Evolutionary conservation across 208 protist genomes (phyloP).

Genomic region (Leptomonas seymouri): DNA sequence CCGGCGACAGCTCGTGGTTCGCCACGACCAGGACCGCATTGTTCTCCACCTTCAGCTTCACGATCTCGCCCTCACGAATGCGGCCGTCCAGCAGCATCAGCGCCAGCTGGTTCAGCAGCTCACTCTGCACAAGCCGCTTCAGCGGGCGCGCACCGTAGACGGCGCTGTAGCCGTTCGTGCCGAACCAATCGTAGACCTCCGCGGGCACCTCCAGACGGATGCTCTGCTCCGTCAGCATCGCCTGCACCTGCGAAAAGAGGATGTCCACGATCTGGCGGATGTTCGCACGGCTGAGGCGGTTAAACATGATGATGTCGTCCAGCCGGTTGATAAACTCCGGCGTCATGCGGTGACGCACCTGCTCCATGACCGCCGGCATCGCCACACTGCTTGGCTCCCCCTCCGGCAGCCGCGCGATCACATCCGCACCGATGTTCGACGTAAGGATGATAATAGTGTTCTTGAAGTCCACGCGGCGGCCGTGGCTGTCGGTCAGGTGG

Average conservation of each 20-base stretch:
- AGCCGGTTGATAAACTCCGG: constrained; percentile 99
- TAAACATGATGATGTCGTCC: constrained; percentile 98
- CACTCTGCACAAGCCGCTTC: constrained; percentile 92
- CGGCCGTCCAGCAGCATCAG: constrained; percentile 87
- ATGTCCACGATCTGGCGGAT: constrained; percentile 92
- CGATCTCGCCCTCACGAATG: constrained; percentile 73
- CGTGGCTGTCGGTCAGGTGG: constrained; percentile 97
- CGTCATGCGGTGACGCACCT: constrained; percentile 89
- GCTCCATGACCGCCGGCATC: constrained; percentile 85
- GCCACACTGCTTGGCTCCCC: constrained; percentile 48
- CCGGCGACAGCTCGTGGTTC: constrained; percentile 59
- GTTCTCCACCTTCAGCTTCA: constrained; percentile 53
- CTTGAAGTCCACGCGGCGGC: constrained; percentile 97
- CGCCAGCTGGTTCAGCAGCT: constrained; percentile 94
- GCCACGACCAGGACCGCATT: constrained; percentile 51
- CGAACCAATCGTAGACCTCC: constrained; percentile 86
- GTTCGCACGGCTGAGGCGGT: constrained; percentile 82
- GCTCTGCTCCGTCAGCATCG: constrained; percentile 83
- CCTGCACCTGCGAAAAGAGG: constrained; percentile 78
- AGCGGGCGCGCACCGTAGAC: constrained; percentile 96
- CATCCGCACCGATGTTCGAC: constrained; percentile 94
- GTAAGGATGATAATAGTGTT: constrained; percentile 99
- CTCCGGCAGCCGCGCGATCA: constrained; percentile 78
- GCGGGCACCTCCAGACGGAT: constrained; percentile 76
- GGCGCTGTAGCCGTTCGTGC: constrained; percentile 87